Evolutionary conservation across 139 green algal genomes (phyloP).

Genomic region (Chlorella sp.): DNA sequence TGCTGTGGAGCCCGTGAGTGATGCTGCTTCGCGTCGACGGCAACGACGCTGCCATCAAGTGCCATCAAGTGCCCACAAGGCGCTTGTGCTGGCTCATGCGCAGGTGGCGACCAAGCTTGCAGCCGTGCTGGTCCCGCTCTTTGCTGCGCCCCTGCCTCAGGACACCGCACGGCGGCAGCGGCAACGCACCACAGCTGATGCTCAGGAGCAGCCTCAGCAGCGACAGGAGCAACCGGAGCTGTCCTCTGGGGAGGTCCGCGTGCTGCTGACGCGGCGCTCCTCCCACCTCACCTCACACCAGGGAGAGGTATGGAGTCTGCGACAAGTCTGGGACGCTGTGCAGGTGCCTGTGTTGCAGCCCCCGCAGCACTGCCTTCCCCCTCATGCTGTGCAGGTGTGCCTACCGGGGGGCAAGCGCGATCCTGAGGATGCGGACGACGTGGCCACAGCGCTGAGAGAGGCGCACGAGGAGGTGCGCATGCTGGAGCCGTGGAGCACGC

Average conservation of each 20-base stretch:
- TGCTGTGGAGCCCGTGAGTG: too few species aligned
- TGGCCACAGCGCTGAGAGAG: conserved; percentile 58
- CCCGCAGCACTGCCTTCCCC: not conserved
- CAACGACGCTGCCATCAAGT: too few species aligned
- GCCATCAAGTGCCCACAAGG: too few species aligned
- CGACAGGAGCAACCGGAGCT: too few species aligned
- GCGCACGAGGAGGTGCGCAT: conserved; percentile 60
- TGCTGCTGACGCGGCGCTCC: conserved; percentile 55
- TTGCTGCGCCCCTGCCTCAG: conserved; percentile 21
- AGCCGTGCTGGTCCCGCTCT: conserved; percentile 50
- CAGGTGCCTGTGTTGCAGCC: too few species aligned
- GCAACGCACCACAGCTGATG: too few species aligned
- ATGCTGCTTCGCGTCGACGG: too few species aligned
- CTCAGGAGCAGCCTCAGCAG: too few species aligned
- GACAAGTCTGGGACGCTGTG: too few species aligned
- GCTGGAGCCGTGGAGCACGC: not conserved
- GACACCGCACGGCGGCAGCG: too few species aligned
- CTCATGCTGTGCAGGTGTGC: conserved; percentile 56
- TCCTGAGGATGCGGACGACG: conserved; percentile 45
- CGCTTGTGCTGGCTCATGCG: too few species aligned
- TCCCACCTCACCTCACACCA: conserved; percentile 34
- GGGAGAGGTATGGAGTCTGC: conserved; percentile 7
- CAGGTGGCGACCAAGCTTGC: conserved; percentile 13
- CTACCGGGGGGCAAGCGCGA: conserved; percentile 75
- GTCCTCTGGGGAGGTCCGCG: conserved; percentile 20